Conservation (phyloP, 306 rosid genomes). For the Rubus idaeus region DNA sequence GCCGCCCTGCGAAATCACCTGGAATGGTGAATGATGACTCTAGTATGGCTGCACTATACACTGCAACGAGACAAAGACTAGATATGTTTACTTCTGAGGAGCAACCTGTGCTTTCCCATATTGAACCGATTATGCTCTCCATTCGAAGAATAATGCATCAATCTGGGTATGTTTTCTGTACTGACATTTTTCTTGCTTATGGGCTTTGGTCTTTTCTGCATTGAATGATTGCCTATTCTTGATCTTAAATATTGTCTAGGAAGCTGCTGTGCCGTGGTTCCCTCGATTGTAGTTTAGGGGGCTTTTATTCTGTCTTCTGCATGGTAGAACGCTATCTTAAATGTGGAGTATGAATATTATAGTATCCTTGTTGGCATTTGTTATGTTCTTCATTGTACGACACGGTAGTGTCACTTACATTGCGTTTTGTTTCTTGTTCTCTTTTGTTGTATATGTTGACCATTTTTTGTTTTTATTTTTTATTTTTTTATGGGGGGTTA, state of each 20-base stretch:
- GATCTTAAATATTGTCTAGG: neutral
- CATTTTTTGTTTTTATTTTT: neutral
- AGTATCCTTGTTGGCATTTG: neutral
- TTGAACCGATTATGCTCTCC: constrained; percentile 63
- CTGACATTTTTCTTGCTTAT: neutral
- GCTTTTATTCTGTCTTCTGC: constrained; percentile 1
- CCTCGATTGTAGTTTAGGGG: neutral
- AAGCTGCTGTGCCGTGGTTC: neutral
- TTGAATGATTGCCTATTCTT: neutral
- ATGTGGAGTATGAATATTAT: neutral
- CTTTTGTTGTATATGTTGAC: neutral
- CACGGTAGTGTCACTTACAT: neutral
- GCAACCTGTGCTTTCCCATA: constrained; percentile 53
- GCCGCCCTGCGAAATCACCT: constrained; percentile 55
- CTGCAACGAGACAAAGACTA: constrained; percentile 54
- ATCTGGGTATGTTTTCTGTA: constrained; percentile 60
- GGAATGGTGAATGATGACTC: constrained; percentile 39
- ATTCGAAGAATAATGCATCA: constrained; percentile 78
- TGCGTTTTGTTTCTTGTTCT: neutral
- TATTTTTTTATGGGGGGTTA: neutral
- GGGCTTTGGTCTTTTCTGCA: neutral
- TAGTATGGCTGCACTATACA: constrained; percentile 27
- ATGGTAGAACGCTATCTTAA: neutral
- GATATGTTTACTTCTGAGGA: constrained; percentile 78
- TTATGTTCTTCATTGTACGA: neutral